A percentile compares a stretch with the other conserved stretches of the same genome.
Conservation (phyloP, 1,284 basidiomycete genomes). For the Ceratobasidium papillatum region DNA sequence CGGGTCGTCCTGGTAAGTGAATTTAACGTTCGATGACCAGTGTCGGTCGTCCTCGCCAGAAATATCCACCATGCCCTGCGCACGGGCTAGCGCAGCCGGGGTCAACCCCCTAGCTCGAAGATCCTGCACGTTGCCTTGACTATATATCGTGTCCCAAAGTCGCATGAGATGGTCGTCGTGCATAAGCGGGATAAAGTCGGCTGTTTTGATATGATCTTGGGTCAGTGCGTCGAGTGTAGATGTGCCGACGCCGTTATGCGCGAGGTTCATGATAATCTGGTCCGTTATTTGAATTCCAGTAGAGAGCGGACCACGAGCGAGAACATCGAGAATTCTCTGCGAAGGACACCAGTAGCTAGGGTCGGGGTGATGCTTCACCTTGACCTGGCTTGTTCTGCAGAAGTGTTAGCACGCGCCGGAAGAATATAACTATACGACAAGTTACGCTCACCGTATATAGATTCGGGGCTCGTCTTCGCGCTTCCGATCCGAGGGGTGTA, state of each 20-base stretch:
- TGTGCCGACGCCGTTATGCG: slow-evolving; percentile 40
- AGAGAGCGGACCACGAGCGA: slow-evolving; percentile 8
- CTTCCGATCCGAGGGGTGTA: slow-evolving; percentile 33
- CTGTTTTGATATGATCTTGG: background rate
- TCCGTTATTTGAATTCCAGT: slow-evolving; percentile 18
- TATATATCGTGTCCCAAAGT: slow-evolving; percentile 23
- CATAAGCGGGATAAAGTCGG: slow-evolving; percentile 15
- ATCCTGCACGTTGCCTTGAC: background rate
- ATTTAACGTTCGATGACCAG: background rate
- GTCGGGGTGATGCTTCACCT: slow-evolving; percentile 41
- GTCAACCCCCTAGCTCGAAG: slow-evolving; percentile 3
- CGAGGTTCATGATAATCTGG: slow-evolving; percentile 43
- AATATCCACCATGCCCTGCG: background rate
- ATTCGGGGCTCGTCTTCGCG: slow-evolving; percentile 8
- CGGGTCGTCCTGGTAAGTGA: slow-evolving; percentile 21
- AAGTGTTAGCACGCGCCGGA: no score
- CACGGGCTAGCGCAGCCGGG: slow-evolving; percentile 23
- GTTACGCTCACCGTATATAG: slow-evolving; percentile 20
- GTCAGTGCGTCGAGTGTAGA: slow-evolving; percentile 5
- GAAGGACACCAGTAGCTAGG: slow-evolving; percentile 38
- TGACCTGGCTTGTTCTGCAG: slow-evolving; percentile 37
- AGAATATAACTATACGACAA: background rate
- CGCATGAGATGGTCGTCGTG: background rate
- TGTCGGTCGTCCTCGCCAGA: background rate
- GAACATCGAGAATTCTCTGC: slow-evolving; percentile 39